Evolutionary conservation across 768 basidiomycete species (phyloP), one percentile per base, ranked within the genome.

Genomic region (Leucocoprinus birnbaumii): DNA sequence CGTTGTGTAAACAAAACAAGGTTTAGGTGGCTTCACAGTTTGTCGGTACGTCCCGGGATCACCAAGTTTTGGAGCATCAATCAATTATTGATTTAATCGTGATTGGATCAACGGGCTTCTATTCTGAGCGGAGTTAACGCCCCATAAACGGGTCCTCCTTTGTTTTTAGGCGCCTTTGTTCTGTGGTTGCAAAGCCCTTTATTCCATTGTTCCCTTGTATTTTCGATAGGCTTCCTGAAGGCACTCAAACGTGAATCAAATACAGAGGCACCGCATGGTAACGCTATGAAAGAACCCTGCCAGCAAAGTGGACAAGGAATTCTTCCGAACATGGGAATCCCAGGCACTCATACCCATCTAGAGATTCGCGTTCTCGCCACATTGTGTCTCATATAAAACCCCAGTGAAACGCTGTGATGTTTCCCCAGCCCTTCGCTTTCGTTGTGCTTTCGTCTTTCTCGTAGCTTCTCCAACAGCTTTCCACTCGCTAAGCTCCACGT

Each of bases 1-100:
- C 75, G 74, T 76, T 72, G 74, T 65, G 70, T 68, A 65, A 71
- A 66, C 66, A 71, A 64, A 70, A 68, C 76, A 85, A 81, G 72
- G 82, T 84, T 85, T 66, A 49, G 46, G 80, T 80, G 80, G 83
- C 83, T 84, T 75, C 65, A 68, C 61, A 68, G 64, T 58, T 53
- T 37, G 47, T 59, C 73, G 77, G 73, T 25, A 60, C 43, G 31
- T 54, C 4, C 76, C 78, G 74, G 16, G 1, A 27, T 8, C 31
- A 16, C 6, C n/a, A 6, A n/a, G 1, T 8, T 31, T 14, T 48
- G 47, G 16, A 31, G 3, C 27, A 3, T 18, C 27, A 11, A 52
- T 14, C 42, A 27, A 31, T 37, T n/a, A 31, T 5, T 31, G 19
- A 18, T 31, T 4, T 48, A 18, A 22, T 27, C 25, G 21, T 46